Evolutionary conservation across 225 moss, liverwort and hornwort species (phyloP).

Genomic region (Sphagnum tenellum): DNA sequence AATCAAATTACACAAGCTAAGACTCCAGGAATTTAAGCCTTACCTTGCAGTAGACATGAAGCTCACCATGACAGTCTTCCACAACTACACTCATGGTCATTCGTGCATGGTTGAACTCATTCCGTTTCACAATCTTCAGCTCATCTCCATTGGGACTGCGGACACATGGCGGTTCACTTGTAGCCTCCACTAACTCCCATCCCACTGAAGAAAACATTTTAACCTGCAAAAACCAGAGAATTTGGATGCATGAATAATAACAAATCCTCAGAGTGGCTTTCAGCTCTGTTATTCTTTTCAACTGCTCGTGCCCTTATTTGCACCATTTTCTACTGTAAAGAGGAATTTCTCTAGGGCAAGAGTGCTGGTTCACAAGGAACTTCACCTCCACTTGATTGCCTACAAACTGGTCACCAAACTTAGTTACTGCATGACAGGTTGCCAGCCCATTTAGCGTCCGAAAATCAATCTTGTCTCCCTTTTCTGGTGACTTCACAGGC

Average conservation of each 20-base stretch:
- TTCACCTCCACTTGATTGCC: conserved; percentile 86
- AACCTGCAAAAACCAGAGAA: conserved; percentile 29
- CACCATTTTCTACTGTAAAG: no score
- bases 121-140: conserved; percentile 66
- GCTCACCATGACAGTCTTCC: conserved; percentile 33
- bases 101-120: conserved; percentile 86
- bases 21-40: conserved; percentile 1
- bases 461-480: conserved; percentile 27
- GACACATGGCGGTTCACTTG: conserved; percentile 50
- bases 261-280: no score
- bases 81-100: conserved; percentile 89
- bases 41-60: conserved; percentile 71
- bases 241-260: no score
- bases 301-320: no score
- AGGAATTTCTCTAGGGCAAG: no score
- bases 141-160: conserved; percentile 34
- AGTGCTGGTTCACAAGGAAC: no score
- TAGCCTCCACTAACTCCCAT: conserved; percentile 60
- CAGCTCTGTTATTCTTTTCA: no score
- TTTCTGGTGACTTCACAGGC: conserved; percentile 17
- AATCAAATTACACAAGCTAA: not conserved
- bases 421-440: conserved; percentile 79
- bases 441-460: conserved; percentile 57
- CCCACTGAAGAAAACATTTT: conserved; percentile 74
- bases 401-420: conserved; percentile 65